A percentile compares a stretch with the other conserved stretches of the same genome.
Evolutionary conservation across 2,329 filamentous ascomycete genomes (phyloP).

Genomic region (Cercospora sesami): DNA sequence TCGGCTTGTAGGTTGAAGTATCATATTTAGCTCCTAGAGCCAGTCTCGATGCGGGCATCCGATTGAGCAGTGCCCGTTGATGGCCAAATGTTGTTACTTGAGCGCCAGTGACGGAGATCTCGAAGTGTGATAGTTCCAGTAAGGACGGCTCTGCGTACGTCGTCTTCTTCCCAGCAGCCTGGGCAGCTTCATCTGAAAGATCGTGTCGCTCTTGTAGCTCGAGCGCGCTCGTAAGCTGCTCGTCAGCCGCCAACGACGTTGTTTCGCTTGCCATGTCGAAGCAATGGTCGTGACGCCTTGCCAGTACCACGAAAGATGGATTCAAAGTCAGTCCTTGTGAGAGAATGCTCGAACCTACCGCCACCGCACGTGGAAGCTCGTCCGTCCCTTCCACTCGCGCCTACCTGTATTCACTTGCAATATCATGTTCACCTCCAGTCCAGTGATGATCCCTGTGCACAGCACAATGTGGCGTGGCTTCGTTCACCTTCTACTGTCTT

Average conservation of each 20-base stretch:
- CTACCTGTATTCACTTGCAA: constrained; percentile 1
- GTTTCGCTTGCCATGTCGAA: background rate
- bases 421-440: background rate
- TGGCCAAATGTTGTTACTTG: constrained; percentile 25
- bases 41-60: constrained; percentile 49
- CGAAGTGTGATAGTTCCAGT: background rate
- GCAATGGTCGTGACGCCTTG: background rate
- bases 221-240: background rate
- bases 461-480: background rate
- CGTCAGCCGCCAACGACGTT: background rate
- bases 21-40: constrained; percentile 40
- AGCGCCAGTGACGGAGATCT: background rate
- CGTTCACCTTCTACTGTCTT: background rate
- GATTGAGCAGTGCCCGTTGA: constrained; percentile 32
- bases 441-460: background rate
- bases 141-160: background rate
- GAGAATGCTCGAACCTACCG: background rate
- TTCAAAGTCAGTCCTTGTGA: background rate
- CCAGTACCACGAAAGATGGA: background rate
- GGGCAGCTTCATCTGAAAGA: background rate
- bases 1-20: constrained; percentile 55
- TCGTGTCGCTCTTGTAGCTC: too few relatives aligned
- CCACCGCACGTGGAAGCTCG: background rate
- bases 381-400: background rate
- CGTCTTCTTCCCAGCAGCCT: background rate